A percentile compares a stretch with the other conserved stretches of the same genome.
These are phyloP conservation scores for Beta corolliflora DNA, from an alignment of 179 eudicot species.

Conservation along the genomic window DNA sequence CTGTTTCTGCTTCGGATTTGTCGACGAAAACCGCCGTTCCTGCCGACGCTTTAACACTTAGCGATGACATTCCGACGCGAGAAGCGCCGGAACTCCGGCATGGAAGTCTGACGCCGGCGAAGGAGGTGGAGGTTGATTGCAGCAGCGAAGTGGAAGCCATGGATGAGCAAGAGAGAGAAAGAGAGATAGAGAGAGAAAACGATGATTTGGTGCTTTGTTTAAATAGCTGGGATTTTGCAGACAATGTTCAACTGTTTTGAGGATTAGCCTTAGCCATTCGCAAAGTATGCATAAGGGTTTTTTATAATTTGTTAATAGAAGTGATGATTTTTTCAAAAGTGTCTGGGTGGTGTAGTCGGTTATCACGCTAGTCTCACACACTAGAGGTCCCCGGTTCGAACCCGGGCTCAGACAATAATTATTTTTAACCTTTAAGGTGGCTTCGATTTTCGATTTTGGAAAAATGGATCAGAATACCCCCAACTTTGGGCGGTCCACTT, in stretches of 20 bases:
- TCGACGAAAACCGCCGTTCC: constrained; percentile 62
- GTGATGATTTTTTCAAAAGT: not conserved
- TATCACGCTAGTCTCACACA: constrained; percentile 99
- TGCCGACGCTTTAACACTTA: constrained; percentile 56
- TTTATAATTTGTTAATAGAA: not conserved
- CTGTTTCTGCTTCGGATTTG: constrained; percentile 62
- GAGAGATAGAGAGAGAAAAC: constrained; percentile 1
- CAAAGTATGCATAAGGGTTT: too few relatives aligned
- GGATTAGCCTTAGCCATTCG: constrained; percentile 25
- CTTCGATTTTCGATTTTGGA: too few relatives aligned
- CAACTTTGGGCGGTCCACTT: too few relatives aligned
- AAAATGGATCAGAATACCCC: too few relatives aligned
- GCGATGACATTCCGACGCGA: not conserved
- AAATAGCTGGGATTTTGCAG: not conserved
- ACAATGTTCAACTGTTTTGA: constrained; percentile 7
- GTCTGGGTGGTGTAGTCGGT: constrained; percentile 99
- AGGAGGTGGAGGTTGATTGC: constrained; percentile 60
- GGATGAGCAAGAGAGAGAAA: not conserved
- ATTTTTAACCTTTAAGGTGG: too few relatives aligned
- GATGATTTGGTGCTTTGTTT: constrained; percentile 1
- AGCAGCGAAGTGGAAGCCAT: constrained; percentile 41
- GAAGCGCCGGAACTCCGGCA: constrained; percentile 27
- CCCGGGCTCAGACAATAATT: constrained; percentile 94
- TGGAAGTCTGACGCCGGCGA: constrained; percentile 39
- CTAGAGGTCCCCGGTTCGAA: constrained; percentile 99